Percentiles rank a stretch among this genome's conserved stretches.
Conservation (phyloP, 352 stramenopile species). For the Phytophthora citrophthora region DNA sequence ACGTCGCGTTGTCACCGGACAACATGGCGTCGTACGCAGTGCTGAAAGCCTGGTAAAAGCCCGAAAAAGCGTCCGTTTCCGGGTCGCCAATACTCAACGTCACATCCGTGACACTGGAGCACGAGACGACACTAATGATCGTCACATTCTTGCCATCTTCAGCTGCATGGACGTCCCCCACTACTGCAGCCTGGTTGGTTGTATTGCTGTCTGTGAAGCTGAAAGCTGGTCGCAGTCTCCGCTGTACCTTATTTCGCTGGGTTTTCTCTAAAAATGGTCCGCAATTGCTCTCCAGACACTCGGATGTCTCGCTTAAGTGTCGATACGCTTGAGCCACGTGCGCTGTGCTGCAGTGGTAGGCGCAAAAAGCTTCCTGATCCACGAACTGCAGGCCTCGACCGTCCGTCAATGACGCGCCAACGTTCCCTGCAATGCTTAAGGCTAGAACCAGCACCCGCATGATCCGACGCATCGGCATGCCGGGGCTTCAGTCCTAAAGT, state of each 20-base stretch:
- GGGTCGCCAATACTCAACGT: conserved; percentile 57
- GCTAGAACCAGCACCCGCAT: conserved; percentile 27
- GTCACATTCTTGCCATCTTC: conserved; percentile 58
- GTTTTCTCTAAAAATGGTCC: conserved; percentile 20
- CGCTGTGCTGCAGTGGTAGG: conserved; percentile 62
- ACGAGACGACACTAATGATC: conserved; percentile 59
- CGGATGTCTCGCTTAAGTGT: conserved; percentile 39
- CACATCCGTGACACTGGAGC: conserved; percentile 43
- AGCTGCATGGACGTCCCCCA: conserved; percentile 43
- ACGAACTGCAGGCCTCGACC: conserved; percentile 51
- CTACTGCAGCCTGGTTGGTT: conserved; percentile 9
- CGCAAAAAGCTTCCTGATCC: conserved; percentile 54
- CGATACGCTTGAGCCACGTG: conserved; percentile 52
- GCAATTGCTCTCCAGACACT: conserved; percentile 47
- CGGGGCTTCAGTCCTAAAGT: conserved; percentile 30
- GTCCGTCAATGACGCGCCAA: conserved; percentile 29
- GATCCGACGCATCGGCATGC: conserved; percentile 23
- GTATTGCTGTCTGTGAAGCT: conserved; percentile 28
- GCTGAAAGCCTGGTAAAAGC: conserved; percentile 66
- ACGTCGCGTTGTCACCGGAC: conserved; percentile 50
- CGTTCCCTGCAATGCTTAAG: background rate
- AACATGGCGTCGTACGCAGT: conserved; percentile 71
- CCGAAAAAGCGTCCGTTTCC: conserved; percentile 48
- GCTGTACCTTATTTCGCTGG: conserved; percentile 1
- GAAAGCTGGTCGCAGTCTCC: conserved; percentile 33